Conservation (phyloP, 2,329 filamentous ascomycete species). For the Epicoccum sorghinum region DNA sequence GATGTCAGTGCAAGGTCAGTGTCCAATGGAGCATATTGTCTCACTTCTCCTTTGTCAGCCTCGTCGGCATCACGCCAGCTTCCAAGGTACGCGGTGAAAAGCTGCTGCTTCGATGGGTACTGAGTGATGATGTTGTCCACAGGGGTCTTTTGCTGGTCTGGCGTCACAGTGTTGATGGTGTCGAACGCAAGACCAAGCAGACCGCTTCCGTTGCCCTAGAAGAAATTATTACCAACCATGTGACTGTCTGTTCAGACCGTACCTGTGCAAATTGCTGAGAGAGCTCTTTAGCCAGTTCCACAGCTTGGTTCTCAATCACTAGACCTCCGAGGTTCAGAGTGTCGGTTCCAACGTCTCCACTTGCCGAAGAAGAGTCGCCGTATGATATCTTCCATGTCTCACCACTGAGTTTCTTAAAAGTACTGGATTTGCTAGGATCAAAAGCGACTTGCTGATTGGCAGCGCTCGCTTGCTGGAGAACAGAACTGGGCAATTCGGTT, state of each 20-base stretch:
- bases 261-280: slow-evolving; percentile 62
- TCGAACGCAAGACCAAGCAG: slow-evolving; percentile 71
- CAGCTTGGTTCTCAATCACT: slow-evolving; percentile 64
- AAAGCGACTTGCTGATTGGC: slow-evolving; percentile 58
- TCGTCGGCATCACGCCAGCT: slow-evolving; percentile 58
- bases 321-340: slow-evolving; percentile 67
- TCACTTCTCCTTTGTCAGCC: slow-evolving; percentile 49
- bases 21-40: not conserved
- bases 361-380: slow-evolving; percentile 71
- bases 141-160: slow-evolving; percentile 63
- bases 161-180: slow-evolving; percentile 67
- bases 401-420: slow-evolving; percentile 58
- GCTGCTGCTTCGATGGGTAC: slow-evolving; percentile 47
- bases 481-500: slow-evolving; percentile 61
- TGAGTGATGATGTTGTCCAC: slow-evolving; percentile 71
- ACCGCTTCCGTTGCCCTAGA: slow-evolving; percentile 62
- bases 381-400: slow-evolving; percentile 70
- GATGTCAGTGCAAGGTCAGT: not conserved
- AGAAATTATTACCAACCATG: not conserved
- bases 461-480: slow-evolving; percentile 41
- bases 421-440: slow-evolving; percentile 65
- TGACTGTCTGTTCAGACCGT: too few species aligned
- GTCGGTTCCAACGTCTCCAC: slow-evolving; percentile 69
- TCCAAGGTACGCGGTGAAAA: slow-evolving; percentile 70
- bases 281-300: slow-evolving; percentile 68